Conservation (phyloP, 371 early-diverging fungal species). For the Ecytonucleospora hepatopenaei region DNA sequence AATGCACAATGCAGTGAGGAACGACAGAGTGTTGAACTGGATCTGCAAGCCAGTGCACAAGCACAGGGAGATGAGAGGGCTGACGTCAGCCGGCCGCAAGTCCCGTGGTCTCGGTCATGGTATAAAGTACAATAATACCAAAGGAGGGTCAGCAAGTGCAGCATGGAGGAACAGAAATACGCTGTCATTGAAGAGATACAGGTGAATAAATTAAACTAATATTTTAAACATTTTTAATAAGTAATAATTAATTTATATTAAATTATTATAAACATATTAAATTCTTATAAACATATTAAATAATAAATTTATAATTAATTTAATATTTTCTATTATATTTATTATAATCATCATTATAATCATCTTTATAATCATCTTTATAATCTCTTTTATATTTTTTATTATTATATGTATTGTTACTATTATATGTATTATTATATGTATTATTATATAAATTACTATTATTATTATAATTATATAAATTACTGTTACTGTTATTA, state of each 20-base stretch:
- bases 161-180: conserved; percentile 64
- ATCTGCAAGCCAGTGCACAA: conserved; percentile 86
- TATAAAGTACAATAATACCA: conserved; percentile 86
- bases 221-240: neutral
- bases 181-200: conserved; percentile 60
- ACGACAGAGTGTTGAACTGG: conserved; percentile 94
- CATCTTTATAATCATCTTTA: neutral
- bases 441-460: neutral
- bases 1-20: conserved; percentile 81
- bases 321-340: neutral
- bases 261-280: neutral
- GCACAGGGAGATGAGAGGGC: conserved; percentile 89
- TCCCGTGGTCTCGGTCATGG: conserved; percentile 90
- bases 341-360: neutral
- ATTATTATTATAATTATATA: conserved; percentile 1
- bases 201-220: conserved; percentile 42
- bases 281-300: neutral
- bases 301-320: too few relatives aligned
- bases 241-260: neutral
- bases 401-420: neutral
- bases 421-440: neutral
- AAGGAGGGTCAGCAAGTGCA: conserved; percentile 78
- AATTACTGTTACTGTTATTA: neutral
- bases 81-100: conserved; percentile 86
- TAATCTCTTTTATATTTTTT: neutral